Evolutionary conservation across 441 rosid species (phyloP).

Genomic region (Adansonia grandidieri): DNA sequence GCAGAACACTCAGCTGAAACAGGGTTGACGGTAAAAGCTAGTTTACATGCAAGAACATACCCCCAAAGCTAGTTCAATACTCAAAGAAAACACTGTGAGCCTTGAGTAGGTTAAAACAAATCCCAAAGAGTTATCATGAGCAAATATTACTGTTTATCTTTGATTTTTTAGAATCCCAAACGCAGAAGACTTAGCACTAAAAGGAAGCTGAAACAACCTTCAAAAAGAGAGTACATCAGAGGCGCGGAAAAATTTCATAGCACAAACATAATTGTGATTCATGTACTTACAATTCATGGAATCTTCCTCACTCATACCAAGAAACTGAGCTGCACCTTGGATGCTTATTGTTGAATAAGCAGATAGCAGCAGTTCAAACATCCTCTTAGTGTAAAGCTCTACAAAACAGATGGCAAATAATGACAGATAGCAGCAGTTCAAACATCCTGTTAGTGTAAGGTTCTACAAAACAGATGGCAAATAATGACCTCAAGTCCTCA

Average conservation of each 20-base stretch:
- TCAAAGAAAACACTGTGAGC: neutral
- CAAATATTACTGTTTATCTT: neutral
- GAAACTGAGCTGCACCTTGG: constrained; percentile 68
- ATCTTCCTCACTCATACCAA: constrained; percentile 87
- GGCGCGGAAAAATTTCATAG: neutral
- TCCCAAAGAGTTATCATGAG: neutral
- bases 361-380: constrained; percentile 74
- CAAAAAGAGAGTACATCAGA: neutral
- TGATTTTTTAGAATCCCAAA: neutral
- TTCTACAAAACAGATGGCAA: constrained; percentile 50
- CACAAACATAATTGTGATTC: neutral
- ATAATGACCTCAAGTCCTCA: neutral
- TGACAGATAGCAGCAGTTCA: constrained; percentile 64
- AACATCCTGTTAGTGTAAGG: constrained; percentile 83
- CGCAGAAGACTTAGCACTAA: neutral
- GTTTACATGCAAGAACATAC: neutral
- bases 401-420: constrained; percentile 32
- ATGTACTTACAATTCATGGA: constrained; percentile 64
- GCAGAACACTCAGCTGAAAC: neutral
- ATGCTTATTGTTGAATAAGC: constrained; percentile 83
- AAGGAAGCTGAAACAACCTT: neutral
- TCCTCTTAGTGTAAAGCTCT: constrained; percentile 82
- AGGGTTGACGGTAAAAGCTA: neutral
- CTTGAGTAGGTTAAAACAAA: neutral
- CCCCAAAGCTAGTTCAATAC: neutral